Conservation (phyloP, 2,329 filamentous ascomycete species). For the Aspergillaceae sp. region DNA sequence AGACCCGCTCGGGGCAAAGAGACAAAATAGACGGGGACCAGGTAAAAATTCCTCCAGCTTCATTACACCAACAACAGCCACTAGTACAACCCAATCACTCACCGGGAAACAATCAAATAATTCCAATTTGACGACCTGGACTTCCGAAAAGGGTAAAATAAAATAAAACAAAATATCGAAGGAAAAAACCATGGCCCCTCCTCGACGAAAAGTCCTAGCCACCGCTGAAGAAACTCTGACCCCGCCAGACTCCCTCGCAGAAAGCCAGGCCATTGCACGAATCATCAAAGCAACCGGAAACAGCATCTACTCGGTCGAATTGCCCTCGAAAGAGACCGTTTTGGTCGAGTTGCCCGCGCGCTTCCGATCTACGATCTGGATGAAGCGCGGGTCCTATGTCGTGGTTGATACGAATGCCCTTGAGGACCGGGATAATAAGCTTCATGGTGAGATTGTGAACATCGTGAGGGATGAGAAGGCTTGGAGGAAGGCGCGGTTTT, state of each 20-base stretch:
- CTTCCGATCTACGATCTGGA: constrained; percentile 90
- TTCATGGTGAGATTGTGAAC: constrained; percentile 84
- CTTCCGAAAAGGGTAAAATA: too few relatives aligned
- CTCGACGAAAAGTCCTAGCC: constrained; percentile 68
- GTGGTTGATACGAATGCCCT: constrained; percentile 63
- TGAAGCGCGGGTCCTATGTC: constrained; percentile 81
- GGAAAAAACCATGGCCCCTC: constrained; percentile 52
- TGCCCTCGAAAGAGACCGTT: constrained; percentile 57
- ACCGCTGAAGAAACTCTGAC: constrained; percentile 64
- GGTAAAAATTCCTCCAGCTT: not conserved
- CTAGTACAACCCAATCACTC: not conserved
- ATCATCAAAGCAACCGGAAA: constrained; percentile 80
- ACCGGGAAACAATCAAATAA: not conserved
- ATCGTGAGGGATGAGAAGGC: constrained; percentile 82
- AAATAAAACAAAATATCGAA: not conserved
- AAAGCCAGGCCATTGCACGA: constrained; percentile 59
- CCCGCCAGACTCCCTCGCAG: constrained; percentile 47
- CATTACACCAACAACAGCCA: not conserved
- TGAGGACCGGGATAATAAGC: constrained; percentile 62
- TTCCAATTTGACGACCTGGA: too few relatives aligned
- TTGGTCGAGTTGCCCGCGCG: constrained; percentile 73
- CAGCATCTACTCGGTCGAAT: constrained; percentile 72
- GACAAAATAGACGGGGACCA: not conserved
- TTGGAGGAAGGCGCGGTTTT: constrained; percentile 85
- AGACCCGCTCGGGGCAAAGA: not conserved